Percentiles rank a stretch among this genome's conserved stretches.
These are phyloP conservation scores for Fraxinus velutina DNA, from an alignment of 305 asterid genomes.

Conservation along the genomic window DNA sequence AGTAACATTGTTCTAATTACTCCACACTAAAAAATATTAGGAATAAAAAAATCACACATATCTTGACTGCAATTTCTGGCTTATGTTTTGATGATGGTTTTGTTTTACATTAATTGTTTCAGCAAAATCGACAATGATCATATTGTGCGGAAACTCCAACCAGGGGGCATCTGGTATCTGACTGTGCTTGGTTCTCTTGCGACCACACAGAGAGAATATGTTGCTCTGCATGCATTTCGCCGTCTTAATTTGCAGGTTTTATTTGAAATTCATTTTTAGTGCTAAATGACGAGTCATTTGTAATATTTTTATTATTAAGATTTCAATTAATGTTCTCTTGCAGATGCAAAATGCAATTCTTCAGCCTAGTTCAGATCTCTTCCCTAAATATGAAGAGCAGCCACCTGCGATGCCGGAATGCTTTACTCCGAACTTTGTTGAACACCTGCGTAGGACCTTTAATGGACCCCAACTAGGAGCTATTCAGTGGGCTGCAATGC, in stretches of 20 bases:
- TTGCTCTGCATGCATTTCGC: slow-evolving; percentile 94
- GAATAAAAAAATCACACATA: not conserved
- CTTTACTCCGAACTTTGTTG: slow-evolving; percentile 86
- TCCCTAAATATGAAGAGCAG: slow-evolving; percentile 93
- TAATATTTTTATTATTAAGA: slow-evolving; percentile 14
- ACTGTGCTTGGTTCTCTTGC: slow-evolving; percentile 91
- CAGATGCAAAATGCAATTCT: slow-evolving; percentile 99
- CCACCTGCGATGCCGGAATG: slow-evolving; percentile 99
- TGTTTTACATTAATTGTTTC: slow-evolving; percentile 21
- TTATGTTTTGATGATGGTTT: slow-evolving; percentile 17
- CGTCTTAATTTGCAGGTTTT: slow-evolving; percentile 84
- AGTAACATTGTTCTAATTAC: not conserved
- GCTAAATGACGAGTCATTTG: not conserved
- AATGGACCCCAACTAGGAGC: slow-evolving; percentile 92
- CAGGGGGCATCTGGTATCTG: slow-evolving; percentile 80
- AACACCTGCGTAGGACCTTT: slow-evolving; percentile 69
- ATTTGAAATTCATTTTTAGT: slow-evolving; percentile 6
- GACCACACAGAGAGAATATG: slow-evolving; percentile 90
- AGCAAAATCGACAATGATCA: slow-evolving; percentile 79
- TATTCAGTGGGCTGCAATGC: slow-evolving; percentile 98
- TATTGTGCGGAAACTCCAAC: slow-evolving; percentile 82
- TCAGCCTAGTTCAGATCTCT: slow-evolving; percentile 91
- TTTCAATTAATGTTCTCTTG: slow-evolving; percentile 20
- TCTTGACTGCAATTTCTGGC: slow-evolving; percentile 7
- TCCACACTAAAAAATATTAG: not conserved